These are phyloP conservation scores for Aspergillus incahuasiensis DNA, from an alignment of 495 filamentous ascomycete genomes.

Conservation along the genomic window DNA sequence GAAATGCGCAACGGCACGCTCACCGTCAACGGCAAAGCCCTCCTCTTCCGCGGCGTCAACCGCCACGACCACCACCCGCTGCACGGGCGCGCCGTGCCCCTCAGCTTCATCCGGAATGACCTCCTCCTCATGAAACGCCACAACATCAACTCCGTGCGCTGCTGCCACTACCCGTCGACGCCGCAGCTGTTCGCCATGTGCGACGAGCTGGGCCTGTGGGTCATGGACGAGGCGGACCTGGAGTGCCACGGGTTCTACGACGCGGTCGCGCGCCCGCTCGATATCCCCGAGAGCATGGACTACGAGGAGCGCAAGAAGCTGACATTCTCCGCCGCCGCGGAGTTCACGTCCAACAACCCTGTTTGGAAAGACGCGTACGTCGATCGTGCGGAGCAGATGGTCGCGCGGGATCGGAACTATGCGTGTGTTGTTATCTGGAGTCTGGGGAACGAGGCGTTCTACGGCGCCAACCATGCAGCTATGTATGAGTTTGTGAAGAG, in stretches of 20 bases:
- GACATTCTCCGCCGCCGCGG: constrained; percentile 46
- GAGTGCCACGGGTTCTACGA: constrained; percentile 65
- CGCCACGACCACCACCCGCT: constrained; percentile 59
- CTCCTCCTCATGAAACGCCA: constrained; percentile 63
- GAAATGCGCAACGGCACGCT: constrained; percentile 54
- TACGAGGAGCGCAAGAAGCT: constrained; percentile 52
- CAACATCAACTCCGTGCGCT: constrained; percentile 62
- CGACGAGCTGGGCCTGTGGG: constrained; percentile 64
- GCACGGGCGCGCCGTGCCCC: constrained; percentile 55
- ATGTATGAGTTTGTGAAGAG: constrained; percentile 60
- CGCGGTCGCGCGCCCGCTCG: constrained; percentile 40
- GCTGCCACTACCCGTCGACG: constrained; percentile 59
- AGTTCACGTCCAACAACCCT: constrained; percentile 58
- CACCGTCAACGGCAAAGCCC: constrained; percentile 53
- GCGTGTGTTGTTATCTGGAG: constrained; percentile 66
- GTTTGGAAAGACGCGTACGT: constrained; percentile 61
- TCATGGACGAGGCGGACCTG: constrained; percentile 68
- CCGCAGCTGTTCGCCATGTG: constrained; percentile 55
- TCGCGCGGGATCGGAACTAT: constrained; percentile 64
- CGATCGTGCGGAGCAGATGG: constrained; percentile 58
- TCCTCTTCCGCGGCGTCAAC: constrained; percentile 58
- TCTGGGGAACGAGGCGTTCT: constrained; percentile 66
- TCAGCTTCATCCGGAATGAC: constrained; percentile 52
- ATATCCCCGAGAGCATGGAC: constrained; percentile 45
- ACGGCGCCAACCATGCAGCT: constrained; percentile 56